Percentiles rank a stretch among this genome's conserved stretches.
Conservation (phyloP, 371 early-diverging fungal genomes). For the Funneliformis caledonium region DNA sequence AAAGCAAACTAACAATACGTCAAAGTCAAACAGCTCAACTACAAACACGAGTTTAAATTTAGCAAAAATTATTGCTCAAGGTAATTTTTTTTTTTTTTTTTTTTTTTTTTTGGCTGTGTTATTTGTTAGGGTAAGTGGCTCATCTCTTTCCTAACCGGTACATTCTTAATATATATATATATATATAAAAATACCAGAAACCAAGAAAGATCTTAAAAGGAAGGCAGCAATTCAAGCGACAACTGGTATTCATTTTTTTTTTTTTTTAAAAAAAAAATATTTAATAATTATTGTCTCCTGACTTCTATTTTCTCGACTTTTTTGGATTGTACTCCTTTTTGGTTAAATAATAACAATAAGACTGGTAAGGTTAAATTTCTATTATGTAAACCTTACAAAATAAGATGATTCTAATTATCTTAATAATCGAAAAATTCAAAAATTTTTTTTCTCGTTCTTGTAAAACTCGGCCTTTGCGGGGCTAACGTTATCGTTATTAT, state of each 20-base stretch:
- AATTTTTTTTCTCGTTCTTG: neutral
- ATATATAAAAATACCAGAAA: constrained; percentile 2
- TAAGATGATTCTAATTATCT: neutral
- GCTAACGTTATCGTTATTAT: neutral
- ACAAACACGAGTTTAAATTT: neutral
- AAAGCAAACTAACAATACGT: constrained; percentile 8
- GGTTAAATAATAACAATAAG: constrained; percentile 14
- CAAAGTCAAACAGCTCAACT: neutral
- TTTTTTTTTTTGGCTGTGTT: constrained; percentile 1
- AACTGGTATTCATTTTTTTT: constrained; percentile 29
- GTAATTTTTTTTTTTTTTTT: constrained; percentile 9
- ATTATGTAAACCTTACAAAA: neutral
- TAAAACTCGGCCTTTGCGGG: neutral
- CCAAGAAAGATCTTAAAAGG: constrained; percentile 23
- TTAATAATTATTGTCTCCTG: neutral
- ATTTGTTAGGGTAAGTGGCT: neutral
- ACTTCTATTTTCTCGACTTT: neutral
- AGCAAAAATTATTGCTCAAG: constrained; percentile 3
- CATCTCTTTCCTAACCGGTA: constrained; percentile 3
- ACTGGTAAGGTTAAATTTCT: constrained; percentile 23
- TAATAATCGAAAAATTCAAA: neutral
- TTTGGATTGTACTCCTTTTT: constrained; percentile 1
- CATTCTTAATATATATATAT: neutral
- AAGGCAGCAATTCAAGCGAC: constrained; percentile 33
- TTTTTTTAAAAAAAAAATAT: constrained; percentile 1